Evolutionary conservation across 768 basidiomycete species (phyloP), one percentile per base, ranked within the genome.

Genomic region (Pisolithus microcarpus): DNA sequence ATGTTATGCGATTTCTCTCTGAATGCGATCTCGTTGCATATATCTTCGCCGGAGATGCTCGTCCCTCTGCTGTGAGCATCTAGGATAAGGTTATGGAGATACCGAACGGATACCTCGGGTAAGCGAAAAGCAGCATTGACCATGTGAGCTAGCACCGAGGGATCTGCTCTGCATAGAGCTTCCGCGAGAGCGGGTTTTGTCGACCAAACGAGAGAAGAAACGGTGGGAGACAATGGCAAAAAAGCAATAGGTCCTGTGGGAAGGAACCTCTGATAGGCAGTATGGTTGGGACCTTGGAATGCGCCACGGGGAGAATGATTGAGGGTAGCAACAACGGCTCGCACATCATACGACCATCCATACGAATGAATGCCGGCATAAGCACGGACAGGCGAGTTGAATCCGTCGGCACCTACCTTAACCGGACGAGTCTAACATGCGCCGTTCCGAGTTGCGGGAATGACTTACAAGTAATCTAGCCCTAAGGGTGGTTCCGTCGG

Each of bases 211-310:
- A 98, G 75, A 4, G 94, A 93, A 9, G 92, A 90, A 2, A 74
- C 72, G 0, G 82, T 85, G 0, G 80, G 70, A 1, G 85, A 85
- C 39, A 97, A 77, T 0, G 95, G 96, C 19, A 98, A 77, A 72
- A 96, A 98, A 0, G 94, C 94, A 39, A 98, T 85, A 2, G 95
- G 95, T 0, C 96, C 95, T 5, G 92, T 92, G 2, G 93, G 87
- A 18, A 98, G 78, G 73, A 97, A 97, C 19, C 94, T 77, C 65
- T 98, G 96, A 68, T 87, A 98, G 0, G 91, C 94, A 0, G 84
- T 89, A 6, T 79, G 82, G 60, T 90, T 91, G 9, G 78, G 79
- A 8, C 70, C 70, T 62, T 84, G 76, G 58, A 81, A 81, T 28
- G 77, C 69, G 11, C 76, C 73, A 19, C 84, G 78, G 1, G 89